Base-by-base conservation (phyloP, 371 early-diverging fungal species). In the Gilbertella persicaria region DNA sequence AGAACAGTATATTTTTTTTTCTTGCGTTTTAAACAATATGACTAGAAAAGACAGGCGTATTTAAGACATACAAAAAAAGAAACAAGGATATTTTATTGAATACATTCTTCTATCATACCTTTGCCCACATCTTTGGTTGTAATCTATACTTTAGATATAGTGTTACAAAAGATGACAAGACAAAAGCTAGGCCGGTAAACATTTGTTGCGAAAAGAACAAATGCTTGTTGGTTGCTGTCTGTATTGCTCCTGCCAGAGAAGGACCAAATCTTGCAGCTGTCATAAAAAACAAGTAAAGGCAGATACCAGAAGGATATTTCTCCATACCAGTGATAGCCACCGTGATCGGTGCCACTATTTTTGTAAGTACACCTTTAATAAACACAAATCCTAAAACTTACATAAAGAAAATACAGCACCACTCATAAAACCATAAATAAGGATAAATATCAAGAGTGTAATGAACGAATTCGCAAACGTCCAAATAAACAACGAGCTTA, bases 401-500 rank as follows among this genome's bases (percentile, higher is more conserved):
- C 69, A 23, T 35, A 70, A 45, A 14, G 70, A 57, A 26, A 60
- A 63, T 4, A 70, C 66, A 6, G 70, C 83, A 8, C 87, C 89
- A 19, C 83, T 73, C 45, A 80, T 74, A 33, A 86, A 54, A 2
- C 87, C 87, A 42, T 82, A 87, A 37, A 80, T 40, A 14, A 84
- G 35, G n/a, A 80, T 71, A 52, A 85, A 85, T 5, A 73, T 56
- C 33, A 80, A 46, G 19, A 83, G 59, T 3, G 73, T 64, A 0
- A 67, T 62, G 39, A 77, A 76, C 10, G 66, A 50, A 42, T 68
- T 52, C 19, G 82, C 66, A 62, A 87, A 58, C 25, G 83, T 63
- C 90, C 90, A 90, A 13, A 88, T 47, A 23, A 87, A 58, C 7
- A 87, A 52, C 4, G 77, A 65, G 42, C 75, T 68, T 2, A 85